Evolutionary conservation across 1,284 basidiomycete species (phyloP).

Genomic region (Melanopsichium pennsylvanicum): DNA sequence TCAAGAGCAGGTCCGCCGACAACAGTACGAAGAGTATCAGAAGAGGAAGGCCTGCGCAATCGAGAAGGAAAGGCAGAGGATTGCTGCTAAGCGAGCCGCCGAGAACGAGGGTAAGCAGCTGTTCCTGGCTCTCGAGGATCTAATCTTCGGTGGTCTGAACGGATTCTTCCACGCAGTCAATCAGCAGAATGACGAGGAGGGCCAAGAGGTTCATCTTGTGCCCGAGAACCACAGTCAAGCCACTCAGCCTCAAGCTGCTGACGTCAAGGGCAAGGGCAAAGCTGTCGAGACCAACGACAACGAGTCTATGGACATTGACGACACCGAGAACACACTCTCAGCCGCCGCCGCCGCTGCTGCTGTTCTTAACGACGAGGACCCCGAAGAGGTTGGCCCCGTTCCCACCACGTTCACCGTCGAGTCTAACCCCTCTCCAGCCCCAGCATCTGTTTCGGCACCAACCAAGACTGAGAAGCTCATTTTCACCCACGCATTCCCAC

Average conservation of each 20-base stretch:
- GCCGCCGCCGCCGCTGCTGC: slow-evolving; percentile 14
- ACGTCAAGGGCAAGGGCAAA: slow-evolving; percentile 44
- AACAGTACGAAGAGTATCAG: slow-evolving; percentile 46
- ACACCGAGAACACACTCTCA: slow-evolving; percentile 1
- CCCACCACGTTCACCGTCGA: slow-evolving; percentile 11
- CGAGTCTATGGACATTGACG: slow-evolving; percentile 30
- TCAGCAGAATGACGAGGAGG: slow-evolving; percentile 24
- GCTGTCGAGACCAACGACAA: slow-evolving; percentile 14
- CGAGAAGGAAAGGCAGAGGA: slow-evolving; percentile 40
- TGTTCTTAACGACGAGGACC: slow-evolving; percentile 31
- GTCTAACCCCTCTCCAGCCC: neutral
- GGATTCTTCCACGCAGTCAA: slow-evolving; percentile 13
- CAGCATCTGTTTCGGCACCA: neutral
- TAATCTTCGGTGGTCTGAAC: slow-evolving; percentile 38
- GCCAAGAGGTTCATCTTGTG: slow-evolving; percentile 12
- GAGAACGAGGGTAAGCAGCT: slow-evolving; percentile 35
- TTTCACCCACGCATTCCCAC: slow-evolving; percentile 37
- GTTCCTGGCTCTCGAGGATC: slow-evolving; percentile 42
- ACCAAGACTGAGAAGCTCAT: slow-evolving; percentile 33
- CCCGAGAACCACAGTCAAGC: slow-evolving; percentile 23
- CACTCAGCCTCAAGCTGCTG: neutral
- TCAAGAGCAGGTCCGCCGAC: slow-evolving; percentile 33
- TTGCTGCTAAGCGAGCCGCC: slow-evolving; percentile 18
- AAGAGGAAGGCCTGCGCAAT: slow-evolving; percentile 40
- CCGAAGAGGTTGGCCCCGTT: slow-evolving; percentile 39